Evolutionary conservation across 257 asterid genomes (phyloP).

Genomic region (Ilex asprella): DNA sequence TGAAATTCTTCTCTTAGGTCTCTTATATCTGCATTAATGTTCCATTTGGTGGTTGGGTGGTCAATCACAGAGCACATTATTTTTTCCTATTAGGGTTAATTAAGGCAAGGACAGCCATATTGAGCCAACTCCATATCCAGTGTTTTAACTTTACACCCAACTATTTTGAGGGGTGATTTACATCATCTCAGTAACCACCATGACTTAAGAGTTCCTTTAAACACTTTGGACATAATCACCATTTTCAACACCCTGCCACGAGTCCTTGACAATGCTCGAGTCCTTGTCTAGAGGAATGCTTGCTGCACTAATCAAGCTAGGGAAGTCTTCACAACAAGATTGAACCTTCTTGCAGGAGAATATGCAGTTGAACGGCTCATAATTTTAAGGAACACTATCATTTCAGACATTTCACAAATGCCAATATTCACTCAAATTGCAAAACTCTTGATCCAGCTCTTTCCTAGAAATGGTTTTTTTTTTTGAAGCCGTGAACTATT

Average conservation of each 20-base stretch:
- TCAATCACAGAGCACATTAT: no score
- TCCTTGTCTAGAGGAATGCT: conserved; percentile 54
- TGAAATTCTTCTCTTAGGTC: no score
- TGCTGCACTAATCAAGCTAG: conserved; percentile 49
- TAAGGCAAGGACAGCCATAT: no score
- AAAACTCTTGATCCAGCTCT: conserved; percentile 51
- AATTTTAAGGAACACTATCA: conserved; percentile 36
- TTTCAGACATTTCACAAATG: conserved; percentile 32
- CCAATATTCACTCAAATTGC: conserved; percentile 41
- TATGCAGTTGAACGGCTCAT: conserved; percentile 23
- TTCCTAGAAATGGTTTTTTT: conserved; percentile 55
- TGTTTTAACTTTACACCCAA: no score
- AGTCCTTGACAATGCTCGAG: conserved; percentile 32
- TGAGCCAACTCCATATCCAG: no score
- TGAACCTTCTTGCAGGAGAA: conserved; percentile 35
- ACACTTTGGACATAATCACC: conserved; percentile 56
- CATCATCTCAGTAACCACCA: neutral
- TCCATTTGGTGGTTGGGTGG: no score
- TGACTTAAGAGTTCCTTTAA: conserved; percentile 59
- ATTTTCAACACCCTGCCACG: conserved; percentile 78
- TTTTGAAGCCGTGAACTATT: conserved; percentile 55
- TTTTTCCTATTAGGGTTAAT: no score
- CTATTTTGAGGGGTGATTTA: no score
- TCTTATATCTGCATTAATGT: no score
- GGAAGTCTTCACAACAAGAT: conserved; percentile 48